Evolutionary conservation across 2,329 filamentous ascomycete genomes (phyloP), one percentile per base, ranked within the genome.

Genomic region (Cryphonectria parasitica): DNA sequence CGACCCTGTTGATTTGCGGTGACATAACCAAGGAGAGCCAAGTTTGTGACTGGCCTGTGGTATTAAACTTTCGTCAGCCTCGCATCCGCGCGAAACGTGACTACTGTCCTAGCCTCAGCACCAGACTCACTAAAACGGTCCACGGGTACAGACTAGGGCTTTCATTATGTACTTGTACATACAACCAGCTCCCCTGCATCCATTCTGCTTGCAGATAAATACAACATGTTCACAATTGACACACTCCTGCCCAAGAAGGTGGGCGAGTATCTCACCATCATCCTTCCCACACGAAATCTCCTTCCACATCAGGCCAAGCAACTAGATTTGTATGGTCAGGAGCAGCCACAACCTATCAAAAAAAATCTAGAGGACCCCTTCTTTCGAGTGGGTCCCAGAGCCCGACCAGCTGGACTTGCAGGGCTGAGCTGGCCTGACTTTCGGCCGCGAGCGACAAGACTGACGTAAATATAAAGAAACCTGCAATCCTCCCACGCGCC

Each of bases 401-500:
- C 31, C 54, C 15, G 10, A 49, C 45, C 31, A 22, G 31, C 31
- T 39, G 58, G 31, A 36, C 58, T 36, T 61, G 58, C 58, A 39
- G 58, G 58, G 58, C 58, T 61, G 58, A 61, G 58, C 31, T 61
- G 58, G 58, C 31, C 58, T 61, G 19, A 61, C 31, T n/a, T n/a
- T n/a, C 58, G 34, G 28, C 58, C 39, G 34, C 31, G 34, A 39
- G 34, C 58, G 34, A 61, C 58, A 25, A 39, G 19, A 61, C 22
- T 61, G 58, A 61, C 58, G 58, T 61, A 61, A n/a, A 61, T 61
- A 61, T 61, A 36, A 61, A 39, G 58, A 19, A 49, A 15, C 22
- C 58, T 25, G 31, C 13, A 34, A 34, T 39, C 36, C 25, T 19
- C 45, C 19, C 22, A 8, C 45, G 22, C 45, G n/a, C 45, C 19